These are phyloP conservation scores for Diaporthe citrichinensis DNA, from an alignment of 2,329 filamentous ascomycete genomes.

Conservation along the genomic window DNA sequence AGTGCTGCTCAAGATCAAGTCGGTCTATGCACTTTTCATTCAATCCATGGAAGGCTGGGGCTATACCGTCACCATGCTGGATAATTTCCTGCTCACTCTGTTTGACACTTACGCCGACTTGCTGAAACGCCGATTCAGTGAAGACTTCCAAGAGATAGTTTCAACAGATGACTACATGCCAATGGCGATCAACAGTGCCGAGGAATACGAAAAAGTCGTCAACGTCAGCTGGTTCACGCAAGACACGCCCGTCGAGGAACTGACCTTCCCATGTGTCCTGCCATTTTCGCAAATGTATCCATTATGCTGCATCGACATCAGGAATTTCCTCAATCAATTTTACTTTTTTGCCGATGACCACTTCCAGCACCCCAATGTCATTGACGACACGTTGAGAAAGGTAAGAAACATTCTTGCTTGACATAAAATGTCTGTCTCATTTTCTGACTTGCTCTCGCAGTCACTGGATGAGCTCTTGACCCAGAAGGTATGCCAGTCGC, in stretches of 20 bases:
- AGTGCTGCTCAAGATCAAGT: constrained; percentile 93
- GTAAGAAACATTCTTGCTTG: constrained; percentile 56
- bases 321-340: constrained; percentile 97
- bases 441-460: constrained; percentile 56
- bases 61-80: constrained; percentile 85
- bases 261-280: constrained; percentile 93
- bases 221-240: constrained; percentile 97
- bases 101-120: constrained; percentile 96
- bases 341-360: constrained; percentile 98
- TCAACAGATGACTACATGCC: constrained; percentile 99
- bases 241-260: constrained; percentile 80
- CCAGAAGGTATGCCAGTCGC: constrained; percentile 89
- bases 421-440: not conserved
- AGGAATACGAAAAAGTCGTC: constrained; percentile 96
- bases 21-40: constrained; percentile 92
- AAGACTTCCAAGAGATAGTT: constrained; percentile 92
- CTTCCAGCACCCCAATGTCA: constrained; percentile 89
- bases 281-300: constrained; percentile 99
- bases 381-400: constrained; percentile 90
- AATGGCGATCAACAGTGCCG: constrained; percentile 91
- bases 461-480: constrained; percentile 96
- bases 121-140: constrained; percentile 90
- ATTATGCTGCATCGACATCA: constrained; percentile 96
- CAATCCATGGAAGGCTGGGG: constrained; percentile 99
- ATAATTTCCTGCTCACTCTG: constrained; percentile 86